A percentile compares a stretch with the other conserved stretches of the same genome.
phyloP scores from a whole-genome alignment of 2,329 filamentous ascomycete genomes.

The Scleromitrula shiraiana region DNA sequence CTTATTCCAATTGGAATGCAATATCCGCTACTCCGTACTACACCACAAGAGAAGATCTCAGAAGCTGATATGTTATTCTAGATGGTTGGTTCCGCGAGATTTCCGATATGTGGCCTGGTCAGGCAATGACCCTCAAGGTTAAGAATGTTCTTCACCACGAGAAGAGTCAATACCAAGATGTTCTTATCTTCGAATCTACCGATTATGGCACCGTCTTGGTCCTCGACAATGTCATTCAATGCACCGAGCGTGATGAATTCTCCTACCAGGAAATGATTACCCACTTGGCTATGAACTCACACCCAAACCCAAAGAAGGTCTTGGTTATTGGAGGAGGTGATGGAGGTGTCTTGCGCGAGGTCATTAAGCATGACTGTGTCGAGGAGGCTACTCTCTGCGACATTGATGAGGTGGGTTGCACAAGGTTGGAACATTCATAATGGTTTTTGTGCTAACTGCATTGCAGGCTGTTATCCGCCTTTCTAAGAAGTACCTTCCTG shows the following conservation, averaged over 20 bases:
- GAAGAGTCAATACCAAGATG: conserved; percentile 98
- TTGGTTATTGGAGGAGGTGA: conserved; percentile 97
- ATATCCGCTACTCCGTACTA: neutral
- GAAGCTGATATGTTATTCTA: conserved; percentile 32
- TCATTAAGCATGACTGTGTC: conserved; percentile 97
- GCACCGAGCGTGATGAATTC: conserved; percentile 98
- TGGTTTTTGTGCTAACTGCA: conserved; percentile 12
- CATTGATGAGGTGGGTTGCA: conserved; percentile 71
- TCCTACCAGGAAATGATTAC: conserved; percentile 99
- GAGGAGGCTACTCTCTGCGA: conserved; percentile 96
- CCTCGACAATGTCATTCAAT: conserved; percentile 98
- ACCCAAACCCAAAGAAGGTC: conserved; percentile 97
- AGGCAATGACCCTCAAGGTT: conserved; percentile 97
- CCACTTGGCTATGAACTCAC: conserved; percentile 95
- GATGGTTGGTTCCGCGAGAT: conserved; percentile 99
- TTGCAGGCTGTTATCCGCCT: conserved; percentile 83
- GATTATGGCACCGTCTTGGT: conserved; percentile 95
- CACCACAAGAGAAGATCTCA: conserved; percentile 2
- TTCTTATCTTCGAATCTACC: conserved; percentile 97
- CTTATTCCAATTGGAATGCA: neutral
- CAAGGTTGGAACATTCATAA: neutral
- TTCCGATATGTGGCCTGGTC: conserved; percentile 96
- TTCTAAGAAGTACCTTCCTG: conserved; percentile 94
- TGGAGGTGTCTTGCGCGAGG: conserved; percentile 93
- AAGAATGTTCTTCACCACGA: conserved; percentile 98